Evolutionary conservation across 495 filamentous ascomycete species (phyloP).

Genomic region (Aspergillus heteromorphus): DNA sequence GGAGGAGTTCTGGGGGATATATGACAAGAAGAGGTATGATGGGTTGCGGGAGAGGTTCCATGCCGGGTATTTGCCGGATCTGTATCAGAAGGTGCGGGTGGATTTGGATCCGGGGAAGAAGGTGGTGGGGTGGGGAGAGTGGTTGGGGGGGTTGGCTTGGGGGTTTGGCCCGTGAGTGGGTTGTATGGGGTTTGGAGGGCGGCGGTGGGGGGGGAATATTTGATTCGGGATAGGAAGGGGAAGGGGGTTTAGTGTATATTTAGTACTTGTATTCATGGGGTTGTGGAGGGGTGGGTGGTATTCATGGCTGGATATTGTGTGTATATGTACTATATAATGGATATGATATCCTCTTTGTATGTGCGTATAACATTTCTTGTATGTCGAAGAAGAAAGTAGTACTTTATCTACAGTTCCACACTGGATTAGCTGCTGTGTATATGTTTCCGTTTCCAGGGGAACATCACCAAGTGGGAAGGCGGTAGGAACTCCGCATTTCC

Average conservation of each 20-base stretch:
- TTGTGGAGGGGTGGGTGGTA: too few relatives aligned
- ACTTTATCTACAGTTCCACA: too few relatives aligned
- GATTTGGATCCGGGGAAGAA: slow-evolving; percentile 10
- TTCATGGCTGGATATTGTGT: too few relatives aligned
- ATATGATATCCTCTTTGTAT: too few relatives aligned
- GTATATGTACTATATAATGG: too few relatives aligned
- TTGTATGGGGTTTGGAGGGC: not conserved
- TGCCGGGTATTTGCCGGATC: slow-evolving; percentile 40
- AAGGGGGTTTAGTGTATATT: not conserved
- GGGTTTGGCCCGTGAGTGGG: not conserved
- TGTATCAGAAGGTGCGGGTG: slow-evolving; percentile 51
- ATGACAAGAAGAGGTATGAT: slow-evolving; percentile 45
- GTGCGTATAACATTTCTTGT: too few relatives aligned
- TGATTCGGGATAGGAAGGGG: not conserved
- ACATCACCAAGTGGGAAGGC: too few relatives aligned
- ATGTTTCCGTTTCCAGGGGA: too few relatives aligned
- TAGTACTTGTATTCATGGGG: too few relatives aligned
- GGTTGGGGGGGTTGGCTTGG: not conserved
- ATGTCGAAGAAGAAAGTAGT: too few relatives aligned
- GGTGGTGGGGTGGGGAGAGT: slow-evolving; percentile 2
- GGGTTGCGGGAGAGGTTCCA: slow-evolving; percentile 44
- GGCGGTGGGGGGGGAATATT: not conserved
- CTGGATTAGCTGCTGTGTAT: too few relatives aligned
- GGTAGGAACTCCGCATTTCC: too few relatives aligned
- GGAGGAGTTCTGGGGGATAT: slow-evolving; percentile 51